These are phyloP conservation scores for Cryptosporidium canis DNA, from an alignment of 169 alveolate species.

Conservation along the genomic window DNA sequence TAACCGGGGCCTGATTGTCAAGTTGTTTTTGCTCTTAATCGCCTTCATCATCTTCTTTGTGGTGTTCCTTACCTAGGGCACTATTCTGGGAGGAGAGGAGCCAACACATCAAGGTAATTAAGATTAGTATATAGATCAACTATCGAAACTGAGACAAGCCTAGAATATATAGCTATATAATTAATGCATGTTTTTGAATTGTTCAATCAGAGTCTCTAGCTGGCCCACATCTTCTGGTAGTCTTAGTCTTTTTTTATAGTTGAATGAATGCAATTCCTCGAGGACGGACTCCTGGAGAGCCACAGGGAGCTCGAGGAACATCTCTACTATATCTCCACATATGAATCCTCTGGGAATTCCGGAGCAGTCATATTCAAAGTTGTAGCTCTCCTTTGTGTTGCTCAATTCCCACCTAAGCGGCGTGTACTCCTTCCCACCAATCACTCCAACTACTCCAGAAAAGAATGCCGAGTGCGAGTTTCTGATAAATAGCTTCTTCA, in stretches of 20 bases:
- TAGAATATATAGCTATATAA: conserved; percentile 2
- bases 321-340: conserved; percentile 45
- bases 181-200: conserved; percentile 66
- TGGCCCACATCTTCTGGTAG: conserved; percentile 28
- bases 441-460: conserved; percentile 13
- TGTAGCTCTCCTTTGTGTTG: conserved; percentile 12
- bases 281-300: conserved; percentile 35
- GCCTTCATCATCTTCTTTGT: conserved; percentile 73
- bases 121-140: background rate
- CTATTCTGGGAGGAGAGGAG: background rate
- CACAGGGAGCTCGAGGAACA: conserved; percentile 10
- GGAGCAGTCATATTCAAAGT: conserved; percentile 64
- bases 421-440: conserved; percentile 17
- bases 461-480: conserved; percentile 10
- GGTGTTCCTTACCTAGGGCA: conserved; percentile 34
- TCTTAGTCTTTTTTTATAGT: background rate
- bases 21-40: conserved; percentile 69
- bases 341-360: conserved; percentile 68
- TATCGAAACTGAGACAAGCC: background rate
- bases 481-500: conserved; percentile 23
- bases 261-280: background rate
- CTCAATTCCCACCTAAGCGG: conserved; percentile 51
- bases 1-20: conserved; percentile 74
- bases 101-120: background rate
- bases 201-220: conserved; percentile 36